These are phyloP conservation scores for Carex parvula DNA, from an alignment of 176 grass and related monocot species.

Conservation along the genomic window DNA sequence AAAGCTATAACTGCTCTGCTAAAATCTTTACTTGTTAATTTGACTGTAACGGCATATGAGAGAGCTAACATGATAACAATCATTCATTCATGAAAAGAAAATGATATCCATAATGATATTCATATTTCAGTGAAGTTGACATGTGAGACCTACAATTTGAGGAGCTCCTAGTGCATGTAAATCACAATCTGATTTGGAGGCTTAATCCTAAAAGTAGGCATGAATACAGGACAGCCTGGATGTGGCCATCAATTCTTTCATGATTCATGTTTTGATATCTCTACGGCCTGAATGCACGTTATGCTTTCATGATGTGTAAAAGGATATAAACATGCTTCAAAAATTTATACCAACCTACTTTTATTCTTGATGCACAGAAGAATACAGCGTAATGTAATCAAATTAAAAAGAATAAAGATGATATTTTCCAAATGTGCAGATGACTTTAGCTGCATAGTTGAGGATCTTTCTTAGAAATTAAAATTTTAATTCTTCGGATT, in stretches of 20 bases:
- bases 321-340: background rate
- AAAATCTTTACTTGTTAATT: background rate
- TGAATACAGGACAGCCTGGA: background rate
- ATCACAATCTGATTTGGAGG: background rate
- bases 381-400: background rate
- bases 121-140: background rate
- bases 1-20: too few relatives aligned
- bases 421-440: too few relatives aligned
- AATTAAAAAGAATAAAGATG: too few relatives aligned
- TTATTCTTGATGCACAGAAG: background rate
- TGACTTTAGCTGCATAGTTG: too few relatives aligned
- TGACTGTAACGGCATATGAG: background rate
- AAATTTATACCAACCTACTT: background rate
- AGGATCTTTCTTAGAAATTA: too few relatives aligned
- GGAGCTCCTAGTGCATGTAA: background rate
- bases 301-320: slow-evolving; percentile 1
- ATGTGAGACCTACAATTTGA: background rate
- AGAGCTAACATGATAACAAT: background rate
- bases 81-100: background rate
- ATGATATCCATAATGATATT: background rate
- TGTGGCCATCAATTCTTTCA: background rate
- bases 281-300: background rate
- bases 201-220: background rate
- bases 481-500: too few relatives aligned
- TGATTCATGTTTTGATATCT: background rate